Evolutionary conservation across 2,329 filamentous ascomycete species (phyloP).

Genomic region (Xylariaceae sp.): DNA sequence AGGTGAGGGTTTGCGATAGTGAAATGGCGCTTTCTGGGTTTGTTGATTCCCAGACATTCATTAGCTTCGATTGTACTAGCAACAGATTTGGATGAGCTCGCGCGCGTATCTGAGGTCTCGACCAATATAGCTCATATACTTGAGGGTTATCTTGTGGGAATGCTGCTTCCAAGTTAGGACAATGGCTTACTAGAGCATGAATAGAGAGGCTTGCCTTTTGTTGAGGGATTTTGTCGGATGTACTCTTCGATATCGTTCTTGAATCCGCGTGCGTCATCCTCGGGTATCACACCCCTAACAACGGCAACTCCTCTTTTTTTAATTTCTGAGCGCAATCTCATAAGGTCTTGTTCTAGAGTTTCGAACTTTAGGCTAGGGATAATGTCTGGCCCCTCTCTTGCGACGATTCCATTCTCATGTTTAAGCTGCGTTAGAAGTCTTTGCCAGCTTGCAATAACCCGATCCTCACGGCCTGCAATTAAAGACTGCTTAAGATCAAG

Average conservation of each 20-base stretch:
- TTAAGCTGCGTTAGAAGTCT: slow-evolving; percentile 52
- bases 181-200: background rate
- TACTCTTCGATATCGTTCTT: slow-evolving; percentile 72
- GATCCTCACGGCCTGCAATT: slow-evolving; percentile 54
- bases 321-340: slow-evolving; percentile 54
- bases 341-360: slow-evolving; percentile 49
- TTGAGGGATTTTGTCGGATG: slow-evolving; percentile 65
- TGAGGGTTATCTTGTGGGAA: slow-evolving; percentile 72
- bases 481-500: slow-evolving; percentile 61
- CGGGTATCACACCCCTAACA: slow-evolving; percentile 68
- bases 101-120: slow-evolving; percentile 68
- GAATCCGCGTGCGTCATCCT: slow-evolving; percentile 65
- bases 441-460: slow-evolving; percentile 55
- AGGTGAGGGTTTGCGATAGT: slow-evolving; percentile 62
- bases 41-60: slow-evolving; percentile 66
- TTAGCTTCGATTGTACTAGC: slow-evolving; percentile 64
- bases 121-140: slow-evolving; percentile 81
- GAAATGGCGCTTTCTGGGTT: slow-evolving; percentile 56
- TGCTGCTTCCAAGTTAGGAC: slow-evolving; percentile 46
- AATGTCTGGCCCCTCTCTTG: slow-evolving; percentile 50
- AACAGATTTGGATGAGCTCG: slow-evolving; percentile 71
- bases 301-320: slow-evolving; percentile 67
- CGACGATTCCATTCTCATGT: slow-evolving; percentile 55
- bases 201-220: slow-evolving; percentile 50
- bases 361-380: slow-evolving; percentile 60